Percentiles rank a stretch among this genome's conserved stretches.
Evolutionary conservation across 2,329 filamentous ascomycete genomes (phyloP).

Genomic region (Nigrospora sphaerica): DNA sequence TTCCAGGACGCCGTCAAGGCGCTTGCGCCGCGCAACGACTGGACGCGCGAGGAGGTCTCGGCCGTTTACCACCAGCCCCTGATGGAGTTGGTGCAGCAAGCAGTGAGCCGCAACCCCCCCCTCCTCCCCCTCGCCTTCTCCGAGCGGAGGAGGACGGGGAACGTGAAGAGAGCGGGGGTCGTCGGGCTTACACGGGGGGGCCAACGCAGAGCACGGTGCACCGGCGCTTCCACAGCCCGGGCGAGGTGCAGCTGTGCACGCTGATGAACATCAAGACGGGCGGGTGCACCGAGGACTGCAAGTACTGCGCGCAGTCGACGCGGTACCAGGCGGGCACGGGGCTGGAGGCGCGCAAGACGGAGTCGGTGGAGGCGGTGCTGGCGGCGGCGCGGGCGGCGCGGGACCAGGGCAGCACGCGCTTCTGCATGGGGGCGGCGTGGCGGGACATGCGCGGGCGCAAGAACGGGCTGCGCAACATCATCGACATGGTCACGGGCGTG

Average conservation of each 20-base stretch:
- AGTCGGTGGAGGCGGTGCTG: conserved; percentile 73
- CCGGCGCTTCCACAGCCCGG: conserved; percentile 76
- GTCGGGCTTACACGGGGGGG: conserved; percentile 1
- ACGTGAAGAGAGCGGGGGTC: not conserved
- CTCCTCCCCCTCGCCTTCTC: conserved; percentile 3
- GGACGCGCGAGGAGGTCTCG: conserved; percentile 75
- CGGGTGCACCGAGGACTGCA: conserved; percentile 87
- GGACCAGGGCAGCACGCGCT: conserved; percentile 78
- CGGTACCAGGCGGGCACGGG: conserved; percentile 72
- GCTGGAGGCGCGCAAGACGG: conserved; percentile 72
- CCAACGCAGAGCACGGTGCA: conserved; percentile 63
- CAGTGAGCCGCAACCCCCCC: conserved; percentile 41
- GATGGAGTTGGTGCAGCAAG: conserved; percentile 69
- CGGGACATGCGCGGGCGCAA: conserved; percentile 89
- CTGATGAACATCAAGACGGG: conserved; percentile 97
- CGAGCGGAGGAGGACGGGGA: not conserved
- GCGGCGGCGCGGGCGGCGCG: conserved; percentile 70
- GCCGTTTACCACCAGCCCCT: conserved; percentile 77
- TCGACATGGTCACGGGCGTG: conserved; percentile 78
- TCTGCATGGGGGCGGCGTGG: conserved; percentile 96
- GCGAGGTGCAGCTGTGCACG: conserved; percentile 84
- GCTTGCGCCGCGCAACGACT: conserved; percentile 58
- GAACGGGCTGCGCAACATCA: conserved; percentile 75
- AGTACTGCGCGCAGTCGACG: conserved; percentile 85
- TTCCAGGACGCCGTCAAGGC: conserved; percentile 51